Conservation (phyloP, 2,329 filamentous ascomycete species). For the Lasiodiplodia sp. region DNA sequence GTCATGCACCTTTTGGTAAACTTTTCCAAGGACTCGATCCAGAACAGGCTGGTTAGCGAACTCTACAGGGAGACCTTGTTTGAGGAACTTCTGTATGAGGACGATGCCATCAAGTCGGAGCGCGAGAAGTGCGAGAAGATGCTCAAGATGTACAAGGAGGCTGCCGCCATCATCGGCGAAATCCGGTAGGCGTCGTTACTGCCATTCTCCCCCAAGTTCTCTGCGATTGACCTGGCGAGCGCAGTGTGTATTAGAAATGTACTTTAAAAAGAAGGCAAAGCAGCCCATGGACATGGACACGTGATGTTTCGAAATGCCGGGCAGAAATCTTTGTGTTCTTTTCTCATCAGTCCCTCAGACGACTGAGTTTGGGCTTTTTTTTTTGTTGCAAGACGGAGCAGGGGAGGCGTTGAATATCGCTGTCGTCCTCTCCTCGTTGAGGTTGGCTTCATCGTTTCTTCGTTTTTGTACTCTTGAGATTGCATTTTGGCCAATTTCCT, state of each 20-base stretch:
- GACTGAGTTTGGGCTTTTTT: background rate
- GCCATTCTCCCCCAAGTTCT: slow-evolving; percentile 7
- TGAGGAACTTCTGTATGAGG: slow-evolving; percentile 93
- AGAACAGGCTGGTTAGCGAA: slow-evolving; percentile 94
- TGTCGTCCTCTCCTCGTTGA: slow-evolving; percentile 4
- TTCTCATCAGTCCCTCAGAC: slow-evolving; percentile 7
- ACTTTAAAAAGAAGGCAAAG: slow-evolving; percentile 22
- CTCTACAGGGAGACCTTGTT: slow-evolving; percentile 93
- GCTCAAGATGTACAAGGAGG: slow-evolving; percentile 93
- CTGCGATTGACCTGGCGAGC: slow-evolving; percentile 25
- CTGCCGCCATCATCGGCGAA: slow-evolving; percentile 97
- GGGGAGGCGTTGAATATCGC: slow-evolving; percentile 19
- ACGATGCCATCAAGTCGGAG: slow-evolving; percentile 96
- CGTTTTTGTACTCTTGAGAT: slow-evolving; percentile 12
- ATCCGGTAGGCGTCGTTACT: slow-evolving; percentile 68
- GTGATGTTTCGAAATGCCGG: background rate
- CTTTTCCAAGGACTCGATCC: slow-evolving; percentile 96
- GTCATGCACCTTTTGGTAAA: slow-evolving; percentile 99
- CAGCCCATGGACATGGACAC: slow-evolving; percentile 7
- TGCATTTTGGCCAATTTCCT: slow-evolving; percentile 12
- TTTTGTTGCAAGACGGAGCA: slow-evolving; percentile 13
- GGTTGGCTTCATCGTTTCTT: slow-evolving; percentile 6
- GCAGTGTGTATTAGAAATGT: slow-evolving; percentile 28
- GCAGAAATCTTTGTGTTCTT: slow-evolving; percentile 12
- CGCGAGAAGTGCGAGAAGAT: slow-evolving; percentile 98